phyloP scores from a whole-genome alignment of 2,329 filamentous ascomycete genomes.

The Fusarium abutilonis region DNA sequence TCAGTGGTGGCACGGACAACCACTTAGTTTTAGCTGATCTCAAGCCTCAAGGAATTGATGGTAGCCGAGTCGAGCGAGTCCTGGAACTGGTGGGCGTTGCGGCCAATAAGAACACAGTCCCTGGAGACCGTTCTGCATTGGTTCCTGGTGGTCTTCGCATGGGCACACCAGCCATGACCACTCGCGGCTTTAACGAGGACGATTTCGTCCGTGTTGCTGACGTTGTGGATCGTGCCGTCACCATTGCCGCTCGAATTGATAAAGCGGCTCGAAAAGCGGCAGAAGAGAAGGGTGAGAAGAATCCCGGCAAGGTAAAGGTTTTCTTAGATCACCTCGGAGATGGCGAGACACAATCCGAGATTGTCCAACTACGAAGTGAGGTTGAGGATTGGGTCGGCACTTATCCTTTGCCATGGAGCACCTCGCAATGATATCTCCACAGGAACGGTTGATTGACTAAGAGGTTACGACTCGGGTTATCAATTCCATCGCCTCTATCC shows the following conservation, averaged over 20 bases:
- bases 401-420: conserved; percentile 75
- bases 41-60: conserved; percentile 87
- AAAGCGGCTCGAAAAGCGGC: conserved; percentile 76
- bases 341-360: conserved; percentile 74
- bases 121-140: conserved; percentile 91
- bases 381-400: conserved; percentile 83
- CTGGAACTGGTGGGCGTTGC: conserved; percentile 94
- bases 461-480: neutral
- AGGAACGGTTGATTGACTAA: neutral
- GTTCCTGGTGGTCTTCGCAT: conserved; percentile 93
- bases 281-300: conserved; percentile 73
- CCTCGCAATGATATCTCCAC: conserved; percentile 42
- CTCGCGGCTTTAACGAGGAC: conserved; percentile 85
- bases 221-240: conserved; percentile 84
- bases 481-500: conserved; percentile 2
- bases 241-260: conserved; percentile 79
- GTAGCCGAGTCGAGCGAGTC: conserved; percentile 87
- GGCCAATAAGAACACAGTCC: conserved; percentile 99
- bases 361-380: conserved; percentile 76
- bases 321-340: conserved; percentile 75
- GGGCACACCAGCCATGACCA: conserved; percentile 97
- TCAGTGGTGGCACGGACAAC: conserved; percentile 95
- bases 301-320: conserved; percentile 69
- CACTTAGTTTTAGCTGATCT: conserved; percentile 94
- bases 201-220: conserved; percentile 90